Percentiles rank a stretch among this genome's conserved stretches.
phyloP scores from a whole-genome alignment of 331 rosid genomes.

The Quercus phellos region DNA sequence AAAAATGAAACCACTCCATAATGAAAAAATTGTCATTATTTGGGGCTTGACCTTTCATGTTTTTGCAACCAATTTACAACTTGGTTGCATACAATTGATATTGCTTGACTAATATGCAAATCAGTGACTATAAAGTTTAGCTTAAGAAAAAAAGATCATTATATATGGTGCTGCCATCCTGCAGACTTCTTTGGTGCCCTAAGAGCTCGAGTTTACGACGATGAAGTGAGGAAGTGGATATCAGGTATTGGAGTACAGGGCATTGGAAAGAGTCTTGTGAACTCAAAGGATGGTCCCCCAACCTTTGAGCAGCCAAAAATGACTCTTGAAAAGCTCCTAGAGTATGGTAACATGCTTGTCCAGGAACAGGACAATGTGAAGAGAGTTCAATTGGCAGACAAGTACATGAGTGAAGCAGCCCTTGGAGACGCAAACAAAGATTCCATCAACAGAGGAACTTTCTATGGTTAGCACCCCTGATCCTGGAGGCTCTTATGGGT shows the following conservation, averaged over 20 bases:
- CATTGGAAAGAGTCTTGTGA: conserved; percentile 50
- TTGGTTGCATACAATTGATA: background rate
- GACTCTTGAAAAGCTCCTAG: conserved; percentile 47
- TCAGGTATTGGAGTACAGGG: conserved; percentile 36
- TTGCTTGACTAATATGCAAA: no score
- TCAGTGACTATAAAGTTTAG: background rate
- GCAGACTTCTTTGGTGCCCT: conserved; percentile 55
- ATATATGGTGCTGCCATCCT: background rate
- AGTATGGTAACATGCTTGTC: conserved; percentile 50
- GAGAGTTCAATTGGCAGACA: conserved; percentile 52
- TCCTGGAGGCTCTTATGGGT: background rate
- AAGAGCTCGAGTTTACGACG: conserved; percentile 48
- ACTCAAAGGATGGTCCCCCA: conserved; percentile 53
- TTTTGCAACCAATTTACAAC: no score
- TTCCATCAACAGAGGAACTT: conserved; percentile 26
- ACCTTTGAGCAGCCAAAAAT: conserved; percentile 52
- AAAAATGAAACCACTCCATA: no score
- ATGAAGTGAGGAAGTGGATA: conserved; percentile 58
- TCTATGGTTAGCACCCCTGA: conserved; percentile 32
- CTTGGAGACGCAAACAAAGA: conserved; percentile 54
- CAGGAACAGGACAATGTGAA: conserved; percentile 54
- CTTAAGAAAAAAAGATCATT: background rate
- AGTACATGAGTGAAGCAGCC: conserved; percentile 45
- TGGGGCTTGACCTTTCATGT: no score
- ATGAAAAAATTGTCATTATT: no score